phyloP scores from a whole-genome alignment of 495 filamentous ascomycete genomes.

The Polyplosphaeria fusca region DNA sequence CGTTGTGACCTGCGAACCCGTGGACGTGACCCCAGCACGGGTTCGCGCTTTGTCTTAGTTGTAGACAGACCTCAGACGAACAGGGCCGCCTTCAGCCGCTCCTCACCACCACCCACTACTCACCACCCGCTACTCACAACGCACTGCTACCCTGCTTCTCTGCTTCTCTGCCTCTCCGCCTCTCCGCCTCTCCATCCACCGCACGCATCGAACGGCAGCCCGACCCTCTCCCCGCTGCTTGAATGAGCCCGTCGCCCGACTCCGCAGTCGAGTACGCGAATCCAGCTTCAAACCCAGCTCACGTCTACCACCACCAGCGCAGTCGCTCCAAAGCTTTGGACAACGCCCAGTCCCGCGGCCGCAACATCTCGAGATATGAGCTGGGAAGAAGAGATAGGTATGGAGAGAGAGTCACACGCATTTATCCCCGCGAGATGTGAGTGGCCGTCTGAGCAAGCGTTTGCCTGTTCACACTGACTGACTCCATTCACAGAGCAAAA shows the following conservation, averaged over 20 bases:
- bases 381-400: conserved; percentile 37
- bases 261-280: conserved; percentile 17
- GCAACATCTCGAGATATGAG: conserved; percentile 35
- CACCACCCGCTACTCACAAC: not conserved
- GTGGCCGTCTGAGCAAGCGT: not conserved
- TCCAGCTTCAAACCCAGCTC: conserved; percentile 13
- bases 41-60: conserved; percentile 5
- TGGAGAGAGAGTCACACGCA: conserved; percentile 32
- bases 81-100: not conserved
- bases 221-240: conserved; percentile 9
- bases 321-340: conserved; percentile 29
- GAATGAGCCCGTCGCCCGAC: conserved; percentile 37
- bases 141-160: not conserved
- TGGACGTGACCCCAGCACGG: not conserved
- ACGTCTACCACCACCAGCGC: conserved; percentile 30
- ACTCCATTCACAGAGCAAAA: conserved; percentile 29
- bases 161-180: not conserved
- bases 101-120: not conserved
- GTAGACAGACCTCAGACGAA: not conserved
- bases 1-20: not conserved
- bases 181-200: not conserved
- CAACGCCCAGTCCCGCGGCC: conserved; percentile 26
- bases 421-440: conserved; percentile 37
- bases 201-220: not conserved
- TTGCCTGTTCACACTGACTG: conserved; percentile 5